Base-by-base conservation (phyloP, 2,329 filamentous ascomycete species). In the Phyllosticta paracitricarpa region DNA sequence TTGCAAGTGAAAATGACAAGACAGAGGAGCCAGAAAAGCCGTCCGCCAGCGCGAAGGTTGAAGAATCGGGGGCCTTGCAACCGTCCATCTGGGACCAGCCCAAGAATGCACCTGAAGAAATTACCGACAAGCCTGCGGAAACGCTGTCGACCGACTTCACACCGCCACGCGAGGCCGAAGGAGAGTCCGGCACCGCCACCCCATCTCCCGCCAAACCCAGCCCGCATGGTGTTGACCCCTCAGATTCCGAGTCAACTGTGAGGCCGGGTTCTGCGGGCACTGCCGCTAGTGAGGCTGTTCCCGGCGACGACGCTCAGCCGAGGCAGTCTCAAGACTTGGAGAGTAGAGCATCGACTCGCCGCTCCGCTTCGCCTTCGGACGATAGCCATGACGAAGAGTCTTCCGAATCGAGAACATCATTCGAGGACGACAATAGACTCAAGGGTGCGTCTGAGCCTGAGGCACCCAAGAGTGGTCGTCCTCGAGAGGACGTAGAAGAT, bases 311-410 rank as follows among this genome's bases (percentile, higher is more conserved):
- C 40, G 40, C 40, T 3, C 40, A n/a, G 40, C 14, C 40, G 40
- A 48, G 40, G 7, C 56, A 33, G 8, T 51, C 63, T 8, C 40
- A 51, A 24, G 61, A 66, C 1, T 33, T 62, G 22, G 64, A 65
- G 10, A 62, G 51, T 64, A 51, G 24, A 62, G 9, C 66, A 65
- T 75, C 72, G 19, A 70, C 70, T 24, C 67, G 69, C 33, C 67
- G 71, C 0, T 75, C 73, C 1, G 71, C 69, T 7, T 72, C 72
- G 10, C 69, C 69, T 1, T 74, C 72, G n/a, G 72, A 74, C 35
- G 62, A 63, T 6, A 75, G 72, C 62, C 72, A 69, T 51, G 66
- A 64, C 19, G 72, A 71, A 48, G 62, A 64, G 6, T 63, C 64
- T 7, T 58, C 64, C 40, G 72, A 74, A 51, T 75, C 73, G 3